phyloP scores from a whole-genome alignment of 768 basidiomycete genomes.

The Calocera viscosa region DNA sequence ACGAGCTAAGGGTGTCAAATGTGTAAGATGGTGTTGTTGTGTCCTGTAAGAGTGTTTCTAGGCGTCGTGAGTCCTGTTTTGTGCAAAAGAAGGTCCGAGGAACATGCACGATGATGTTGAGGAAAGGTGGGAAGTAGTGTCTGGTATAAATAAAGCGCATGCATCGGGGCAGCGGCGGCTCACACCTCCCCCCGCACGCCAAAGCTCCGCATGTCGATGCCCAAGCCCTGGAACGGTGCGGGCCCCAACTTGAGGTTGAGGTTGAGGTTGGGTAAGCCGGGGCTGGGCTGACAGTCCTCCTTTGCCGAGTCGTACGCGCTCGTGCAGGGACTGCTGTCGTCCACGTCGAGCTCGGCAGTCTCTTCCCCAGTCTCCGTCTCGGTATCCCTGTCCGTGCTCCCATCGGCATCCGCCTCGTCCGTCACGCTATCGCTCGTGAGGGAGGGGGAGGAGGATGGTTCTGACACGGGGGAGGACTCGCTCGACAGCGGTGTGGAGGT shows the following conservation, averaged over 20 bases:
- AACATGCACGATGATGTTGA: not conserved
- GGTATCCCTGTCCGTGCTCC: not conserved
- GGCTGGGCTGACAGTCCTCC: not conserved
- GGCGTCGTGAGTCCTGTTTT: not conserved
- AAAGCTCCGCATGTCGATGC: not conserved
- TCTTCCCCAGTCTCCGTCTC: not conserved
- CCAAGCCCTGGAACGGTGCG: not conserved
- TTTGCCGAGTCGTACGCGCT: slow-evolving; percentile 4
- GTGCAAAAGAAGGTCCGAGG: not conserved
- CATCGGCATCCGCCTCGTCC: not conserved
- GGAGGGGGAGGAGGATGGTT: not conserved
- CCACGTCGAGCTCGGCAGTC: not conserved
- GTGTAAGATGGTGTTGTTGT: not conserved
- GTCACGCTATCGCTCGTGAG: not conserved
- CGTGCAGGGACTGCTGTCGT: not conserved
- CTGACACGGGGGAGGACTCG: not conserved
- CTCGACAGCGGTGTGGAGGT: not conserved
- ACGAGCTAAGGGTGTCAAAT: not conserved
- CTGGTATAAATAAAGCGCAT: too few species aligned
- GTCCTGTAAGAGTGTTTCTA: not conserved
- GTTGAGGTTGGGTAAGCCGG: not conserved
- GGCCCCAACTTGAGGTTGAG: not conserved
- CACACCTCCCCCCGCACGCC: not conserved
- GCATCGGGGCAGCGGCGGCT: too few species aligned
- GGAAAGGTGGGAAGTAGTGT: not conserved